These are phyloP conservation scores for Moricandia arvensis DNA, from an alignment of 345 rosid genomes.

Conservation along the genomic window DNA sequence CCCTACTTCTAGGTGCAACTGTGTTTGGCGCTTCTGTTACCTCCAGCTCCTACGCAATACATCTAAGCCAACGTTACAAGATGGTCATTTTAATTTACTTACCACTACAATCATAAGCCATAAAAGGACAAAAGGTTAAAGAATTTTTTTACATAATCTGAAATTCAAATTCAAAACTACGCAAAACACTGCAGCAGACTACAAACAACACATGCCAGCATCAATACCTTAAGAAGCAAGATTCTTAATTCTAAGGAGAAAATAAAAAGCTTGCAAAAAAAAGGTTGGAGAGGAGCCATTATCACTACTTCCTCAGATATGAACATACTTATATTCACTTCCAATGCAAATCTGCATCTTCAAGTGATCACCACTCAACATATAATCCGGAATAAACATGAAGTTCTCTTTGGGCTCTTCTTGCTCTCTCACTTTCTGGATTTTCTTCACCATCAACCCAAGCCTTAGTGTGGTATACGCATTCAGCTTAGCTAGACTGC, in stretches of 20 bases:
- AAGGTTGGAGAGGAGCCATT: not conserved
- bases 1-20: not conserved
- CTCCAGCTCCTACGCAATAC: not conserved
- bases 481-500: not conserved
- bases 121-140: not conserved
- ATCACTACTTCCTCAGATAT: not conserved
- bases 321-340: not conserved
- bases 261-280: too few relatives aligned
- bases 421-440: not conserved
- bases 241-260: too few relatives aligned
- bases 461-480: not conserved
- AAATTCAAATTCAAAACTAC: too few relatives aligned
- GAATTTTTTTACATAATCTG: too few relatives aligned
- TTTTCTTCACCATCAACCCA: not conserved
- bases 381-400: constrained; percentile 7
- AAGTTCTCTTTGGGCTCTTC: not conserved
- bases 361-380: not conserved
- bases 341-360: constrained; percentile 23
- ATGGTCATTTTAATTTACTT: too few relatives aligned
- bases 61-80: not conserved
- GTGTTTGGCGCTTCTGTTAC: not conserved
- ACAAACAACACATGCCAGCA: not conserved
- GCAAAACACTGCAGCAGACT: not conserved
- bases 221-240: too few relatives aligned
- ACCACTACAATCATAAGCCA: not conserved